Conservation (phyloP, 1,284 basidiomycete species). For the Kwoniella shivajii region DNA sequence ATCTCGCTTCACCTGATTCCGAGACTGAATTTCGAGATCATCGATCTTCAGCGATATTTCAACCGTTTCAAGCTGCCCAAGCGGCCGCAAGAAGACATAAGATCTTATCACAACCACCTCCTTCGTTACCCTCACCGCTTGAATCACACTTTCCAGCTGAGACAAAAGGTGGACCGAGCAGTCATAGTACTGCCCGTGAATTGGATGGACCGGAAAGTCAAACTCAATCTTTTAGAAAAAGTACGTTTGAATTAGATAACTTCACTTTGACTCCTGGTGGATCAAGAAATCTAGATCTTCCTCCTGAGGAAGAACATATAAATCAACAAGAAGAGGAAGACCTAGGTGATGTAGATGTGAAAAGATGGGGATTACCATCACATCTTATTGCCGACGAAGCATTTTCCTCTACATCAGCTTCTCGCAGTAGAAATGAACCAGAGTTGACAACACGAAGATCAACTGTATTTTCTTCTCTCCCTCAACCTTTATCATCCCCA, state of each 20-base stretch:
- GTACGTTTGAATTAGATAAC: background rate
- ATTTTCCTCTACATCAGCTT: background rate
- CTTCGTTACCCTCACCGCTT: slow-evolving; percentile 4
- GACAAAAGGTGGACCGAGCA: background rate
- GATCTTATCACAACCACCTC: slow-evolving; percentile 23
- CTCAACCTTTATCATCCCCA: slow-evolving; percentile 16
- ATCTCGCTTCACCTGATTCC: slow-evolving; percentile 6
- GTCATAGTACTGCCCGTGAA: background rate
- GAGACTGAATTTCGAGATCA: slow-evolving; percentile 22
- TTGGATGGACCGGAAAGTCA: background rate
- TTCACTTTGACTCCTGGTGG: background rate
- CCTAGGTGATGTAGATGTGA: slow-evolving; percentile 21
- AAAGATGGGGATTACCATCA: slow-evolving; percentile 29
- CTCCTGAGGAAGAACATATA: background rate
- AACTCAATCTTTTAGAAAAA: slow-evolving; percentile 1
- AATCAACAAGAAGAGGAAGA: slow-evolving; percentile 4
- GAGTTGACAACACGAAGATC: slow-evolving; percentile 6
- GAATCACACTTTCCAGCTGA: background rate
- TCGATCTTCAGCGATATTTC: slow-evolving; percentile 45
- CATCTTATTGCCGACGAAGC: slow-evolving; percentile 23
- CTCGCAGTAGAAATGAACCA: background rate
- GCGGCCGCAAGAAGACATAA: slow-evolving; percentile 14
- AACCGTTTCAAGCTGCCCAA: slow-evolving; percentile 22
- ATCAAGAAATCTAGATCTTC: too few relatives aligned
- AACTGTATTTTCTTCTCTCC: slow-evolving; percentile 12